A percentile compares a stretch with the other conserved stretches of the same genome.
phyloP scores from a whole-genome alignment of 768 basidiomycete genomes.

The Boletus eberwhitei region DNA sequence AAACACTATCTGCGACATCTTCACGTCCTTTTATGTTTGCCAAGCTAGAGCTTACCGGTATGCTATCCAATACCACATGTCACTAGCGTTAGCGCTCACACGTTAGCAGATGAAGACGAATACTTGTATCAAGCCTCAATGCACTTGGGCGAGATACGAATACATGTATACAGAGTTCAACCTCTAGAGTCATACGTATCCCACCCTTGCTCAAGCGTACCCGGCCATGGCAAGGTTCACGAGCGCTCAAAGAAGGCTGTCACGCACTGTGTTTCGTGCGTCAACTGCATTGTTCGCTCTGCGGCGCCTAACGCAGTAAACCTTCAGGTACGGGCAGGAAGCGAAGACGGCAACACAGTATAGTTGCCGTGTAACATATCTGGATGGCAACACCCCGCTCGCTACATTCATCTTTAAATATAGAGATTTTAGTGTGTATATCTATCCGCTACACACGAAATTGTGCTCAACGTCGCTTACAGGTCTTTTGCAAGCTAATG shows the following conservation, averaged over 20 bases:
- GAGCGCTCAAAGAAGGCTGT: slow-evolving; percentile 33
- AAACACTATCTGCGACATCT: slow-evolving; percentile 12
- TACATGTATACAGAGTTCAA: slow-evolving; percentile 9
- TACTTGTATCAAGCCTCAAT: slow-evolving; percentile 13
- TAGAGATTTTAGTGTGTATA: slow-evolving; percentile 25
- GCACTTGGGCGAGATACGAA: slow-evolving; percentile 22
- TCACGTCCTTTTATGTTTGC: slow-evolving; percentile 25
- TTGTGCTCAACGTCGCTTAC: neutral
- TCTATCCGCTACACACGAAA: neutral
- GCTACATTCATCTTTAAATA: slow-evolving; percentile 31
- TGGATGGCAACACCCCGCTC: slow-evolving; percentile 19
- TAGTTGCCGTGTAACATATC: neutral
- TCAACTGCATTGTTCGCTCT: neutral
- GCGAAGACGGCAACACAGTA: neutral
- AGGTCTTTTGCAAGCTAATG: slow-evolving; percentile 29
- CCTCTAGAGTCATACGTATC: accelerated
- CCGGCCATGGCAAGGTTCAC: slow-evolving; percentile 22
- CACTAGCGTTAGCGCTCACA: slow-evolving; percentile 2
- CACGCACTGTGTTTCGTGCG: slow-evolving; percentile 28
- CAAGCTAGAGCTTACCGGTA: slow-evolving; percentile 30
- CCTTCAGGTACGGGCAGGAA: slow-evolving; percentile 25
- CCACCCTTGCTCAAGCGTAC: neutral
- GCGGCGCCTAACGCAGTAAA: neutral
- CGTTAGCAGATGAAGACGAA: slow-evolving; percentile 26
- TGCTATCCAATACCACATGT: neutral